Evolutionary conservation across 768 basidiomycete species (phyloP).

Genomic region (Zangia roseola): DNA sequence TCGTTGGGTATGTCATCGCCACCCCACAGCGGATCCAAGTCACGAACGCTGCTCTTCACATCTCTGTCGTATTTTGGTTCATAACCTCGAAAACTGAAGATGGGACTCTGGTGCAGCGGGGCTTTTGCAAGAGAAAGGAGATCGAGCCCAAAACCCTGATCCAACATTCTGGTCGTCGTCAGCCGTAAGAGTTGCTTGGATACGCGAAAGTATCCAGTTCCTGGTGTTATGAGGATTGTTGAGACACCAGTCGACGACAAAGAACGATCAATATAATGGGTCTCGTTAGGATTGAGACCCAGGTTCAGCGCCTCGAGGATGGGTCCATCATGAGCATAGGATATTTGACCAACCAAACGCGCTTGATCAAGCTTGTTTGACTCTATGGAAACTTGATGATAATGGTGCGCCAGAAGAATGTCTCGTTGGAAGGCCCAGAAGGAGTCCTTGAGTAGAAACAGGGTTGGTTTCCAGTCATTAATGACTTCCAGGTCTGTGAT

Average conservation of each 20-base stretch:
- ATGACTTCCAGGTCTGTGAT: constrained; percentile 90
- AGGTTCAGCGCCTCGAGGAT: constrained; percentile 95
- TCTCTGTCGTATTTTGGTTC: constrained; percentile 57
- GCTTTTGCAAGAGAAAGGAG: constrained; percentile 87
- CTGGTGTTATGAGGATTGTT: constrained; percentile 87
- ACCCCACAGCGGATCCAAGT: constrained; percentile 74
- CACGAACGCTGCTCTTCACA: constrained; percentile 44
- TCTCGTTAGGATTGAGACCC: constrained; percentile 88
- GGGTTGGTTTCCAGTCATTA: constrained; percentile 82
- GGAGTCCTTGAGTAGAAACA: constrained; percentile 84
- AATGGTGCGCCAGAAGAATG: constrained; percentile 86
- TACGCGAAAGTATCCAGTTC: constrained; percentile 91
- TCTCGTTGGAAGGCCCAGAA: constrained; percentile 91
- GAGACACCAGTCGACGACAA: constrained; percentile 83
- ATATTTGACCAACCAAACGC: constrained; percentile 75
- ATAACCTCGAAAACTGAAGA: constrained; percentile 81
- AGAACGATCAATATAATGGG: constrained; percentile 94
- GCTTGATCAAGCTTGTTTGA: constrained; percentile 46
- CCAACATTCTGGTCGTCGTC: constrained; percentile 91
- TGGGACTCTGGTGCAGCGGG: constrained; percentile 89
- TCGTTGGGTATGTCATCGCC: constrained; percentile 50
- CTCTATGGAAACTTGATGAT: constrained; percentile 65
- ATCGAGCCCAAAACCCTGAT: constrained; percentile 89
- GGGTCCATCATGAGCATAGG: constrained; percentile 90
- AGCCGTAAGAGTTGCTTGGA: constrained; percentile 86